Percentiles rank a stretch among this genome's conserved stretches.
phyloP scores from a whole-genome alignment of 2,329 filamentous ascomycete genomes.

The Penicillium sp. region DNA sequence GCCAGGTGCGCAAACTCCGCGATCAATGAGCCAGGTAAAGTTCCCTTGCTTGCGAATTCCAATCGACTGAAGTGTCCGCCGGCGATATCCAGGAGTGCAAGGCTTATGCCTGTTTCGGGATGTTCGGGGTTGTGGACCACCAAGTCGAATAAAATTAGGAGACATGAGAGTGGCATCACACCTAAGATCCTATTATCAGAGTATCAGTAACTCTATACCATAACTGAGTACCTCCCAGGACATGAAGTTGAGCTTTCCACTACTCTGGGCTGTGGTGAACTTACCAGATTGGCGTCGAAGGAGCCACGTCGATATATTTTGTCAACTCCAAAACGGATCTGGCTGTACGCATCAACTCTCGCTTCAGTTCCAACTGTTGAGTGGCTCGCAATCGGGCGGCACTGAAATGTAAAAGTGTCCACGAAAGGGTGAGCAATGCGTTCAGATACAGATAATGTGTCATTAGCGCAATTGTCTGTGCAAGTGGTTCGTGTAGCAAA shows the following conservation, averaged over 20 bases:
- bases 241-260: neutral
- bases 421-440: neutral
- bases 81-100: neutral
- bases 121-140: neutral
- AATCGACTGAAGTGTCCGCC: neutral
- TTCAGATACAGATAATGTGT: neutral
- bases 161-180: neutral
- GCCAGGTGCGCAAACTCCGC: neutral
- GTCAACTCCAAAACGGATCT: neutral
- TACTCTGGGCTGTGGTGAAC: rapidly evolving
- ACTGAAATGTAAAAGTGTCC: neutral
- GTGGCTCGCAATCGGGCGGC: neutral
- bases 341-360: conserved; percentile 2
- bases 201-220: neutral
- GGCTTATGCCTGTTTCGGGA: neutral
- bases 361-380: conserved; percentile 2
- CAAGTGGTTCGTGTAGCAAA: neutral
- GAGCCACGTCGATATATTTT: neutral
- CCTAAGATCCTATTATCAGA: neutral
- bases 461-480: neutral
- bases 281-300: neutral
- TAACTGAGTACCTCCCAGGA: no score
- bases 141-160: neutral
- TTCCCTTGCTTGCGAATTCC: neutral
- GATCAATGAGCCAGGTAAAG: neutral